phyloP scores from a whole-genome alignment of 2,329 filamentous ascomycete species.

The Fusarium newnesense region DNA sequence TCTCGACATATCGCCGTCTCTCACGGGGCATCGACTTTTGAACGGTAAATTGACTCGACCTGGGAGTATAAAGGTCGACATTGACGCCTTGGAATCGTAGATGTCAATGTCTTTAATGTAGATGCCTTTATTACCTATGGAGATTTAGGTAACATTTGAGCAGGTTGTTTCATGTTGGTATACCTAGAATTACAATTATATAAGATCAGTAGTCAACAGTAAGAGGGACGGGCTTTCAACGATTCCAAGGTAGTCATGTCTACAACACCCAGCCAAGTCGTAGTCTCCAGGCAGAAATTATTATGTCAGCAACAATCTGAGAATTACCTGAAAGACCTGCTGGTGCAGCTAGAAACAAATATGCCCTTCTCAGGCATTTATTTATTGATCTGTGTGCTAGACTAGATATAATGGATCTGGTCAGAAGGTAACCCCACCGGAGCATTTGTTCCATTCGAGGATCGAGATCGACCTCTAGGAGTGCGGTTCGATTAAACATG shows the following conservation, averaged over 20 bases:
- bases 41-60: neutral
- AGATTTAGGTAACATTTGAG: too few relatives aligned
- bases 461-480: conserved; percentile 24
- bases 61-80: neutral
- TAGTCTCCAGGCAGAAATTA: neutral
- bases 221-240: neutral
- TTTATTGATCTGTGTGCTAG: neutral
- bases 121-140: neutral
- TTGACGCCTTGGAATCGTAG: neutral
- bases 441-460: conserved; percentile 35
- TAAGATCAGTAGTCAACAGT: neutral
- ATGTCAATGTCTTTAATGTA: neutral
- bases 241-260: neutral
- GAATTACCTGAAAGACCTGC: neutral
- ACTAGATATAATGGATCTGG: neutral
- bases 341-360: neutral
- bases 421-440: conserved; percentile 2
- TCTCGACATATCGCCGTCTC: conserved; percentile 19
- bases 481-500: conserved; percentile 6
- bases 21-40: neutral
- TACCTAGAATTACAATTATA: neutral
- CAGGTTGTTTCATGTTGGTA: neutral
- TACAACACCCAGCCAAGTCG: neutral
- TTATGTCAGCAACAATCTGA: neutral
- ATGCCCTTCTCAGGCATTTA: neutral